Percentiles rank a stretch among this genome's conserved stretches.
phyloP scores from a whole-genome alignment of 2,329 filamentous ascomycete species.

The Aspergillus unguis region DNA sequence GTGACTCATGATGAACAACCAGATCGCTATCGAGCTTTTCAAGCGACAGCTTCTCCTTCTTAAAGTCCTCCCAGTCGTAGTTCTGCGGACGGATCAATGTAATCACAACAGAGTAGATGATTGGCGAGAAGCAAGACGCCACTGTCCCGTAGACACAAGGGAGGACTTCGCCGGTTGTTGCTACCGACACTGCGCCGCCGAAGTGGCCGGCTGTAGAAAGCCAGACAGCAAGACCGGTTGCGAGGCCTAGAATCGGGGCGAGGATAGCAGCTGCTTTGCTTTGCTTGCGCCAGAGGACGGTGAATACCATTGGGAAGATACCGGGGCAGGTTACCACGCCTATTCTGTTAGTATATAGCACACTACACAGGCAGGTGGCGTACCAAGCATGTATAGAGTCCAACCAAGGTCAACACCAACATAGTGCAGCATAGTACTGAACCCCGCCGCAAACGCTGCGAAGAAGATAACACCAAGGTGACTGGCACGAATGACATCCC shows the following conservation, averaged over 20 bases:
- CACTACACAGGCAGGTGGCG: background rate
- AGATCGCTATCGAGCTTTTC: conserved; percentile 15
- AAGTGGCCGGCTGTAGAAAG: conserved; percentile 47
- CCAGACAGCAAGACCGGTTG: conserved; percentile 53
- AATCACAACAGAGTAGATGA: conserved; percentile 49
- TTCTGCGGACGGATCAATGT: conserved; percentile 46
- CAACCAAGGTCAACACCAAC: conserved; percentile 54
- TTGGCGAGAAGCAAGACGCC: conserved; percentile 52
- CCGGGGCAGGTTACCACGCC: conserved; percentile 54
- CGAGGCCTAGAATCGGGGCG: conserved; percentile 50
- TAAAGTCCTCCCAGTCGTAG: conserved; percentile 42
- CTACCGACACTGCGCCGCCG: conserved; percentile 48
- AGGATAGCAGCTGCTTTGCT: conserved; percentile 50
- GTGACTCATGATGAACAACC: conserved; percentile 20
- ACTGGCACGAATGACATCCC: conserved; percentile 23
- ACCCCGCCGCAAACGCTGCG: conserved; percentile 50
- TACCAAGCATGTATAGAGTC: conserved; percentile 54
- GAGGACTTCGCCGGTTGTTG: conserved; percentile 48
- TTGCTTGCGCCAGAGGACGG: conserved; percentile 53
- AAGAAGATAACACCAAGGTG: conserved; percentile 55
- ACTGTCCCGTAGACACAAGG: conserved; percentile 55
- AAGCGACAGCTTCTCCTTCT: conserved; percentile 25
- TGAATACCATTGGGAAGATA: conserved; percentile 54
- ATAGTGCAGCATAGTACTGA: conserved; percentile 54
- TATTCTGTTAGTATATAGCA: background rate